Conservation (phyloP, 192 early-diverging fungal genomes). For the Phlyctochytrium bullatum region DNA sequence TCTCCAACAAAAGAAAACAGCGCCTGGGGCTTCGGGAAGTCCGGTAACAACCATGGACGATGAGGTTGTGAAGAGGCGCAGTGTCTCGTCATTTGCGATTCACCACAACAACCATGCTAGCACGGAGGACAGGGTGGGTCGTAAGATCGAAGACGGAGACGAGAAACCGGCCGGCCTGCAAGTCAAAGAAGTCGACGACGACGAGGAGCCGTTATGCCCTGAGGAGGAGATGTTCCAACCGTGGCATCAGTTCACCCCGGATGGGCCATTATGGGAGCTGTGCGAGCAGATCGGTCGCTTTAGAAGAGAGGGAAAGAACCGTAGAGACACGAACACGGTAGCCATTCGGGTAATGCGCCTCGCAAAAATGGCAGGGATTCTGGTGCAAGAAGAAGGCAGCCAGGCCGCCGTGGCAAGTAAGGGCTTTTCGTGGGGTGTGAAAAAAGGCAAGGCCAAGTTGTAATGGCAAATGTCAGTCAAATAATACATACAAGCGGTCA, state of each 20-base stretch:
- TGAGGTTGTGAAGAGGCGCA: background rate
- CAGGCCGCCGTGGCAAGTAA: background rate
- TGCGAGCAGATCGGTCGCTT: slow-evolving; percentile 77
- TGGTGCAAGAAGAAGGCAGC: slow-evolving; percentile 6
- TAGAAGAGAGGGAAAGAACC: slow-evolving; percentile 80
- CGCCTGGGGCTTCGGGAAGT: no score
- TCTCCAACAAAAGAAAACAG: slow-evolving; percentile 12
- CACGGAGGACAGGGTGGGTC: background rate
- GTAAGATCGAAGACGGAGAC: background rate
- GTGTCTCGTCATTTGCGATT: slow-evolving; percentile 14
- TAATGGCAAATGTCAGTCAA: slow-evolving; percentile 7
- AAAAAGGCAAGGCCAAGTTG: slow-evolving; percentile 15
- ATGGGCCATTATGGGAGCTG: slow-evolving; percentile 71
- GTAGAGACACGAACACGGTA: slow-evolving; percentile 76
- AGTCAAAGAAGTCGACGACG: slow-evolving; percentile 39
- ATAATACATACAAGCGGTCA: no score
- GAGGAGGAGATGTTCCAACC: slow-evolving; percentile 15
- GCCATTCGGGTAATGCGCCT: slow-evolving; percentile 48
- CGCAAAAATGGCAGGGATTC: slow-evolving; percentile 31
- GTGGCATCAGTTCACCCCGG: slow-evolving; percentile 48
- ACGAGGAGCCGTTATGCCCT: slow-evolving; percentile 27
- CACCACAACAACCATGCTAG: slow-evolving; percentile 4
- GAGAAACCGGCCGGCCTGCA: slow-evolving; percentile 27
- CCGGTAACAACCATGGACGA: background rate
- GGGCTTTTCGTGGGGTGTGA: slow-evolving; percentile 7